Evolutionary conservation across 2,329 filamentous ascomycete genomes (phyloP).

Genomic region (Juglanconis oblonga): DNA sequence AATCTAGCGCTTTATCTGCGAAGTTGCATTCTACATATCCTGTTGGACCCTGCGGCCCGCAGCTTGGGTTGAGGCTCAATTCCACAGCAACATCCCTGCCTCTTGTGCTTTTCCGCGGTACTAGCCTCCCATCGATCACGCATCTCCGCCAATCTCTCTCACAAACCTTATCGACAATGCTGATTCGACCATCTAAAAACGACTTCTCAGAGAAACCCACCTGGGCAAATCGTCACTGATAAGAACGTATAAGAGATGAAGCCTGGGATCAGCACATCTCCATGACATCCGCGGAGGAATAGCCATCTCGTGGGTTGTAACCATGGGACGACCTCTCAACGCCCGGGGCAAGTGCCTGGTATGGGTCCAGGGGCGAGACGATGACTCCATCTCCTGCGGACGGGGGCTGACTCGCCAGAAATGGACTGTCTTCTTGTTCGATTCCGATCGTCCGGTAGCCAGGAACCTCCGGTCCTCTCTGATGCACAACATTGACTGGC

Average conservation of each 20-base stretch:
- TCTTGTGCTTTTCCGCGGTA: not conserved
- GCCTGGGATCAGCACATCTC: constrained; percentile 2
- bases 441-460: too few relatives aligned
- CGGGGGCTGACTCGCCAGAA: too few relatives aligned
- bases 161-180: constrained; percentile 1
- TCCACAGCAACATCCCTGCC: not conserved
- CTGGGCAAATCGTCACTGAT: not conserved
- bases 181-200: not conserved
- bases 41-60: not conserved
- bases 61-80: not conserved
- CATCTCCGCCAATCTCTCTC: constrained; percentile 10
- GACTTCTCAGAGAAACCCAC: not conserved
- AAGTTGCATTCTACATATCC: not conserved
- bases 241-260: not conserved
- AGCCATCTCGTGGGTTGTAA: not conserved
- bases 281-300: constrained; percentile 6
- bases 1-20: too few relatives aligned
- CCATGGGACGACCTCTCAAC: too few relatives aligned
- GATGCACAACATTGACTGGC: too few relatives aligned
- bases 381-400: not conserved
- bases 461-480: too few relatives aligned
- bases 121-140: not conserved
- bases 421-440: too few relatives aligned
- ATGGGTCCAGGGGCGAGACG: not conserved
- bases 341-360: too few relatives aligned